Conservation (phyloP, 208 protist species). For the Wallacemonas collosoma region DNA sequence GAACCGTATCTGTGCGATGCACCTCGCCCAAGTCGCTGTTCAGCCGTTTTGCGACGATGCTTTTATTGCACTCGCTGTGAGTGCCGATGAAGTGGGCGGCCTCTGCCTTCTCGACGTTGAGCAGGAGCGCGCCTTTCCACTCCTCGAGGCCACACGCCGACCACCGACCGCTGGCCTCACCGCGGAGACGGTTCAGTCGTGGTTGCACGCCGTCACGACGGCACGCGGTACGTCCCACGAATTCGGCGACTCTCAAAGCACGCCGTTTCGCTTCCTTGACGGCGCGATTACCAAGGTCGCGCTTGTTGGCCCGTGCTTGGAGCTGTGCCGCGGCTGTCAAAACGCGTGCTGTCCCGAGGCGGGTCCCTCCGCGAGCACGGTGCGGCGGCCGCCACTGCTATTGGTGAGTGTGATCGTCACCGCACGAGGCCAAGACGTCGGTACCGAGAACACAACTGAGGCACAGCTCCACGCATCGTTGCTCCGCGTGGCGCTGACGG, state of each 20-base stretch:
- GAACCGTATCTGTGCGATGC: conserved; percentile 50
- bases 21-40: conserved; percentile 49
- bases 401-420: conserved; percentile 45
- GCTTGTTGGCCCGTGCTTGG: conserved; percentile 62
- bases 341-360: conserved; percentile 27
- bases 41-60: conserved; percentile 22
- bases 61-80: conserved; percentile 50
- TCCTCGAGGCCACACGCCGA: not conserved
- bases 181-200: not conserved
- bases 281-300: conserved; percentile 45
- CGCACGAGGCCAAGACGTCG: conserved; percentile 34
- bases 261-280: not conserved
- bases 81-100: conserved; percentile 68
- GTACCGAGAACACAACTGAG: not conserved
- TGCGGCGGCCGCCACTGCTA: not conserved
- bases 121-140: conserved; percentile 28
- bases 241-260: not conserved
- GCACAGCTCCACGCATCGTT: conserved; percentile 47
- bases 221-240: no score
- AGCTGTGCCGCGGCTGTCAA: conserved; percentile 57
- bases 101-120: conserved; percentile 69
- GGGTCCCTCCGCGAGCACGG: not conserved
- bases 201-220: not conserved
- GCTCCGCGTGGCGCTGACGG: conserved; percentile 35
- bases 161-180: not conserved